Base-by-base conservation (phyloP, 2,329 filamentous ascomycete genomes). In the Alternaria gaisen region DNA sequence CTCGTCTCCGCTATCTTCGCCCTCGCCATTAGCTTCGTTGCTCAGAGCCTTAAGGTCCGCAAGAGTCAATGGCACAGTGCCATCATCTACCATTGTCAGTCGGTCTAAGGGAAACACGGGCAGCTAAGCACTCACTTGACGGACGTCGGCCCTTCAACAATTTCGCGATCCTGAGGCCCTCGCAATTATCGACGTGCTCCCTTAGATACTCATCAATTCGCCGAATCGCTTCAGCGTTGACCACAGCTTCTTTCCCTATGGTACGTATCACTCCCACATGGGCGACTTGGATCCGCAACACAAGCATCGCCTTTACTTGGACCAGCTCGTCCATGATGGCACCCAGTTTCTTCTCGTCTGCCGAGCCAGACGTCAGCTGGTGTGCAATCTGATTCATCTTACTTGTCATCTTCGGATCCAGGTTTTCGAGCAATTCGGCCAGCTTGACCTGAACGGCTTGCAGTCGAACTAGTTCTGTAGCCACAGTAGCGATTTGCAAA, bases 271-370 rank as follows among this genome's bases (percentile, higher is more conserved):
- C 60, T 16, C 63, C 66, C 0, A 70, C 61, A 43, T 67, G 59
- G n/a, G 66, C 62, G 26, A 69, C 55, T 30, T 68, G 58, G 14
- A 70, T 68, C 50, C 52, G 41, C 26, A 69, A 32, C 4, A 66
- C 32, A 30, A 70, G 53, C 36, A 40, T n/a, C 11, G 53, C 6
- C 43, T 70, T 70, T 9, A 66, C 61, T n/a, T 63, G 61, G 4
- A 34, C 58, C 16, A 70, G 43, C 42, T 70, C 66, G 4, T 52
- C 53, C 68, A 70, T 69, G 30, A 68, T 63, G 28, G 12, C 51
- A 6, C 28, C 28, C 12, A 70, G 53, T 30, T 61, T 66, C 50
- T 65, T 69, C 48, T 69, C 65, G 18, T 70, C 63, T 3, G 40
- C 38, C 22, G 65, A 61, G 30, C 65, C 68, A 10, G 68, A 20